Evolutionary conservation across 2,329 filamentous ascomycete species (phyloP), one percentile per base, ranked within the genome.

Genomic region (Paraphaeosphaeria minitans): DNA sequence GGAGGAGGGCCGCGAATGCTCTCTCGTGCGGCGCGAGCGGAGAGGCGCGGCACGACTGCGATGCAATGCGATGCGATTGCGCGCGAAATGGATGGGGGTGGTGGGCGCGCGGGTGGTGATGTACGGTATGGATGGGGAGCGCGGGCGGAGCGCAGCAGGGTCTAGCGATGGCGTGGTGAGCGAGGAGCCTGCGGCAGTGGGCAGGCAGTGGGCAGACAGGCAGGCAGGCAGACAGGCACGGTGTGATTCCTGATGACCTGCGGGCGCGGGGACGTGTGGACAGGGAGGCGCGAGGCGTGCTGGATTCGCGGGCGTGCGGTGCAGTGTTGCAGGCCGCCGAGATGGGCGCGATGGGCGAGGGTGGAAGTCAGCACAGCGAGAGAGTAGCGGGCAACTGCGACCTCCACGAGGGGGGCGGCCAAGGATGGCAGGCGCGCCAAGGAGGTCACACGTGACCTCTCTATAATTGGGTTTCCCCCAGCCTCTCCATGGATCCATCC

Each of bases 81-180:
- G 27, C 10, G 53, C 41, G 55, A 33, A 45, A 43, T 53, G 53
- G 43, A 59, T 35, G 55, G 35, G 61, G 31, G 51, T 27, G 24
- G 56, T 45, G 43, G 47, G 42, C 21, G 60, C 47, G 31, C 53
- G 12, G 33, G 56, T 39, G 63, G 27, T 51, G 53, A 24, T 29
- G 35, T 54, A 57, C 21, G 22, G 56, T 59, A 59, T 59, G 60
- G 50, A 54, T 52, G n/a, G 56, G 29, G 29, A 31, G 29, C 29
- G 29, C 29, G 4, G 29, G 29, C 29, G 29, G 27, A 55, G 61
- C 43, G 56, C 43, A 55, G 58, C 60, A 62, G 61, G 64, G 60
- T 65, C 65, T 66, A 63, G 62, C 60, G 61, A 62, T 60, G 65
- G 65, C 57, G 61, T 62, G 63, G 61, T 59, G 66, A 58, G 63